These are phyloP conservation scores for Hyphodiscus hymeniophilus DNA, from an alignment of 495 filamentous ascomycete genomes.

Conservation along the genomic window DNA sequence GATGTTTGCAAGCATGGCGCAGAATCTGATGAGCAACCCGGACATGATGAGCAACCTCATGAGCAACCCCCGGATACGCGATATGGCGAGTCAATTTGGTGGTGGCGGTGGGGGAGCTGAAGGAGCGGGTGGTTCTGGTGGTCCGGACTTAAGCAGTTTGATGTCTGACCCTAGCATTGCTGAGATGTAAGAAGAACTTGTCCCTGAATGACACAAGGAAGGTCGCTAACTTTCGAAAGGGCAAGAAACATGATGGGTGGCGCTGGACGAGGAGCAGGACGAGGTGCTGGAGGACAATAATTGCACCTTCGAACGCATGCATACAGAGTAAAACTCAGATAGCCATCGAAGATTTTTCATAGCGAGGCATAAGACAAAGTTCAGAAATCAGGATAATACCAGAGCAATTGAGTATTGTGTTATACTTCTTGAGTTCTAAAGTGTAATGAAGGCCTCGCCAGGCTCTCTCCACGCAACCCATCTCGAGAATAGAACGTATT, in stretches of 20 bases:
- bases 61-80: slow-evolving; percentile 80
- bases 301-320: not conserved
- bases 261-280: slow-evolving; percentile 39
- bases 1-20: slow-evolving; percentile 93
- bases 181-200: slow-evolving; percentile 89
- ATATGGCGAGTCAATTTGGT: slow-evolving; percentile 68
- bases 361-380: not conserved
- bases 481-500: too few relatives aligned
- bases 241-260: slow-evolving; percentile 72
- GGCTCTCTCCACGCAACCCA: too few relatives aligned
- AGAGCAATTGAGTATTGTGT: not conserved
- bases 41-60: slow-evolving; percentile 82
- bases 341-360: not conserved
- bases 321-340: not conserved
- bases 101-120: slow-evolving; percentile 41
- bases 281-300: slow-evolving; percentile 26
- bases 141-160: slow-evolving; percentile 69
- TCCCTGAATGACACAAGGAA: too few relatives aligned
- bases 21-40: slow-evolving; percentile 94
- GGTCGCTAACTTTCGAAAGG: slow-evolving; percentile 39
- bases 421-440: too few relatives aligned
- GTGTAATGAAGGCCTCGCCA: too few relatives aligned
- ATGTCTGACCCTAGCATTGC: slow-evolving; percentile 90
- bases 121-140: slow-evolving; percentile 53
- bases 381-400: not conserved